phyloP scores from a whole-genome alignment of 768 basidiomycete species.

The Rubroboletus satanas region DNA sequence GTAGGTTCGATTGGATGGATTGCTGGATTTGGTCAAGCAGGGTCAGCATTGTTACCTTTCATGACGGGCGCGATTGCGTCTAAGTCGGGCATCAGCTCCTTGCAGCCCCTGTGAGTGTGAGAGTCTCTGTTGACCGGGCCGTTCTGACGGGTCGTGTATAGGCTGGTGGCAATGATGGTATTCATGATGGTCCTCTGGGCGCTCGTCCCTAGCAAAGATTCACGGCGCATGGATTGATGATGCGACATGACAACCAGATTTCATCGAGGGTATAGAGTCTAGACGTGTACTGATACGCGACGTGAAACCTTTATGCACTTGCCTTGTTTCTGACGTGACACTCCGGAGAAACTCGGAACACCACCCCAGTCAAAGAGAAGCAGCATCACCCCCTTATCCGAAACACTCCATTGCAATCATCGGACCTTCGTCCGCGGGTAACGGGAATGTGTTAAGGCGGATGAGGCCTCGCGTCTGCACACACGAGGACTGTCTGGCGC shows the following conservation, averaged over 20 bases:
- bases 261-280: not conserved
- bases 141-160: not conserved
- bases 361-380: not conserved
- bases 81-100: slow-evolving; percentile 46
- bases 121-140: not conserved
- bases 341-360: not conserved
- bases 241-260: not conserved
- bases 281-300: not conserved
- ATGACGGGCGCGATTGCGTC: slow-evolving; percentile 66
- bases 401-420: not conserved
- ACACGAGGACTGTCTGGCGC: too few relatives aligned
- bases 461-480: too few relatives aligned
- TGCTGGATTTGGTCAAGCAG: slow-evolving; percentile 53
- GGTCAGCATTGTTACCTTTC: slow-evolving; percentile 69
- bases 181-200: slow-evolving; percentile 42
- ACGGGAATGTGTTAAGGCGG: too few relatives aligned
- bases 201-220: slow-evolving; percentile 34
- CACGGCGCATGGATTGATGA: slow-evolving; percentile 17
- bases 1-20: slow-evolving; percentile 64
- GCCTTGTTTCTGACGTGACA: not conserved
- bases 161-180: slow-evolving; percentile 40
- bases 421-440: too few relatives aligned
- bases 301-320: not conserved
- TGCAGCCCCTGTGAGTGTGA: slow-evolving; percentile 35
- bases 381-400: not conserved